Evolutionary conservation across 352 stramenopile genomes (phyloP), one percentile per base, ranked within the genome.

Genomic region (Globisporangium orthogonon): DNA sequence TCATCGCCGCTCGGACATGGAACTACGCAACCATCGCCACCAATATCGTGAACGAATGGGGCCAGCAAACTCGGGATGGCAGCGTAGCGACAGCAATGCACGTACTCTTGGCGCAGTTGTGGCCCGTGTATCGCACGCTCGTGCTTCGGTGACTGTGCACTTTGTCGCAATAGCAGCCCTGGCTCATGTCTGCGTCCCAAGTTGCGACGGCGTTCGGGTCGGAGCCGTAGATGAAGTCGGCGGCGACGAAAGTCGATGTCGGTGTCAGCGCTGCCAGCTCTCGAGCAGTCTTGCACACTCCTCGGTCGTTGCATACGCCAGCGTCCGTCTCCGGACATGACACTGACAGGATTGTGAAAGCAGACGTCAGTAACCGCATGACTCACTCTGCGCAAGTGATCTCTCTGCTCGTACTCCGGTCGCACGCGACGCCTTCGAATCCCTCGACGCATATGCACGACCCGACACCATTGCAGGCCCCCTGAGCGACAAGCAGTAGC

Each of bases 151-250:
- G 70, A 30, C 65, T 65, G 15, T 80, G 66, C 3, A 88, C 74
- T 56, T 94, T 92, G 62, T 95, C 83, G 66, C 91, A 97, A 51
- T 83, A 83, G 68, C 87, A 97, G 39, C 89, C 85, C 39, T 85
- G 77, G 35, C 87, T 63, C 69, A 89, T 87, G 58, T 97, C 69
- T 18, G 81, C 82, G 56, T 97, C 91, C 91, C 91, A 97, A 4
- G 89, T 96, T 7, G 63, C 53, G 7, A 78, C 55, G 10, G 79
- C 62, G 44, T 97, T 96, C 4, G 73, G 66, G 40, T 94, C 77
- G 0, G 59, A 69, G 45, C 89, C 89, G 59, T 96, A 97, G 1
- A 75, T 65, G 40, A 83, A 83, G 1, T 63, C 73, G 15, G 71
- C 66, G 7, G 67, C 55, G 1, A 58, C 58, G 29, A 75, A 85